Evolutionary conservation across 768 basidiomycete species (phyloP), one percentile per base, ranked within the genome.

Genomic region (Scleroderma citrinum): DNA sequence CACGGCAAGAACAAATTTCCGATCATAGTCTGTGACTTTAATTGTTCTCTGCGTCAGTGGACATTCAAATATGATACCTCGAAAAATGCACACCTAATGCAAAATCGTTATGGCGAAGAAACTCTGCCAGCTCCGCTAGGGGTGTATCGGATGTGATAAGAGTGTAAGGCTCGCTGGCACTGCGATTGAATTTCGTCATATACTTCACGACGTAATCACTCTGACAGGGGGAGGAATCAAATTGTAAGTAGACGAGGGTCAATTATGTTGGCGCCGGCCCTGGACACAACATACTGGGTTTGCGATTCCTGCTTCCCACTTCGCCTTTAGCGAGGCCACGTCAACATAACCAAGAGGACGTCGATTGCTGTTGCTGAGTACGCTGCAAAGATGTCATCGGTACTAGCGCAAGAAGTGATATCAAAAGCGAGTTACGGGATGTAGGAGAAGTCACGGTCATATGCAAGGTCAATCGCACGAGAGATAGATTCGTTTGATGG

Each of bases 391-490:
- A 12, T 4, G 30, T 37, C 36, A 39, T 47, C 2, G n/a, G 29
- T 7, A 48, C 29, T n/a, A 35, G 12, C 12, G 41, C 17, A 36
- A 32, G 14, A 35, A 41, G 26, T 5, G 31, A 14, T 36, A n/a
- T n/a, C n/a, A n/a, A 43, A 24, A 42, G 5, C 31, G 19, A 68
- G 70, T 59, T 58, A 94, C 93, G 93, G 93, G 52, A 95, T 84
- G 58, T 94, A 85, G 16, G 92, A 92, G 68, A 94, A 96, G 63
- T 96, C 93, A 30, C 92, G 82, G 56, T 96, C 93, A 58, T 93
- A 95, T 0, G 92, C 93, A 21, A 87, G 76, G 57, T 91, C 90
- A 24, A 95, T 80, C 1, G 89, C 92, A 20, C 78, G 75, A 8
- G 79, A 76, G 49, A 94, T 82, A 17, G 80, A 75, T 59, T 90